phyloP scores from a whole-genome alignment of 148 eudicot genomes.

The Suaeda aralocaspica region DNA sequence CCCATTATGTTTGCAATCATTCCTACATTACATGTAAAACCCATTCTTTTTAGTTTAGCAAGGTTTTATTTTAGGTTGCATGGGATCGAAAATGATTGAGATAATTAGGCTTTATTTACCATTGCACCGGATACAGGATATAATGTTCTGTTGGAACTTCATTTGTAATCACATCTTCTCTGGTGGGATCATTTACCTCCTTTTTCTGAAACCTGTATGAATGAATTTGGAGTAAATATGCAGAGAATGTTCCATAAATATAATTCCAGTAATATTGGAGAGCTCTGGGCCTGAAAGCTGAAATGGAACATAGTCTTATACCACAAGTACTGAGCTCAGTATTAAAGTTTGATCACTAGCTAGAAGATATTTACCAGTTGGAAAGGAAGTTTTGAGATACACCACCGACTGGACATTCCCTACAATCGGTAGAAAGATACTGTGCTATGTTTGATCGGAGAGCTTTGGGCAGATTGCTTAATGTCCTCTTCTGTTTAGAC shows the following conservation, averaged over 20 bases:
- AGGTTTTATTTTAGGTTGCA: too few species aligned
- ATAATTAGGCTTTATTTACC: slow-evolving; percentile 36
- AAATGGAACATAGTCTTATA: not conserved
- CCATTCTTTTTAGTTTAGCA: not conserved
- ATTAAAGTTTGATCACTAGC: slow-evolving; percentile 6
- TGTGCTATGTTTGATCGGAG: slow-evolving; percentile 66
- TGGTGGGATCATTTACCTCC: slow-evolving; percentile 87
- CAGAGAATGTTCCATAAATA: not conserved
- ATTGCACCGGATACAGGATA: slow-evolving; percentile 72
- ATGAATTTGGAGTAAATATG: not conserved
- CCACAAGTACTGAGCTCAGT: not conserved
- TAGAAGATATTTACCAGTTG: slow-evolving; percentile 62
- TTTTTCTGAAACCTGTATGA: slow-evolving; percentile 64
- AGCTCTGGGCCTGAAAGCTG: not conserved
- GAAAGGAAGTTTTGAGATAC: slow-evolving; percentile 64
- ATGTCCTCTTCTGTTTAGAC: slow-evolving; percentile 61
- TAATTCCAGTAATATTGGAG: not conserved
- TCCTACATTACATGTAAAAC: slow-evolving; percentile 35
- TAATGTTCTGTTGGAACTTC: slow-evolving; percentile 75
- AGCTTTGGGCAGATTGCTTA: slow-evolving; percentile 71
- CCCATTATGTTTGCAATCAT: slow-evolving; percentile 39
- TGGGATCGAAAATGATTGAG: not conserved
- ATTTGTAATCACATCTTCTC: slow-evolving; percentile 65
- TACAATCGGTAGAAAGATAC: slow-evolving; percentile 49
- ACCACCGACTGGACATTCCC: slow-evolving; percentile 58